phyloP scores from a whole-genome alignment of 495 filamentous ascomycete species.

The Daldinia caldariorum region DNA sequence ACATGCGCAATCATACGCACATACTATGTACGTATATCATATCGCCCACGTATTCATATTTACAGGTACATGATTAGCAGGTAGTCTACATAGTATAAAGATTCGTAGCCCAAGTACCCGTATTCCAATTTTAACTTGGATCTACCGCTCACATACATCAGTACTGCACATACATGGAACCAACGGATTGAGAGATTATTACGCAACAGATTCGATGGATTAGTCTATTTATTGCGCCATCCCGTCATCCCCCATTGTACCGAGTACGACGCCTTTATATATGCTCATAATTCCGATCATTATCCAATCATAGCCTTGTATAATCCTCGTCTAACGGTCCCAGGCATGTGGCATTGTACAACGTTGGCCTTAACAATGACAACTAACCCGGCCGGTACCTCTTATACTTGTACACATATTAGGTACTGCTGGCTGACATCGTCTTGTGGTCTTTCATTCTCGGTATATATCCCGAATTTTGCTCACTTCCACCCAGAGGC shows the following conservation, averaged over 20 bases:
- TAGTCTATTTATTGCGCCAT: constrained; percentile 44
- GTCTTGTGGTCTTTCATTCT: background rate
- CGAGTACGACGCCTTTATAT: constrained; percentile 6
- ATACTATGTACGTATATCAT: background rate
- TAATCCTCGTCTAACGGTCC: background rate
- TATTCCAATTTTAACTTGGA: constrained; percentile 4
- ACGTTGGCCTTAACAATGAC: background rate
- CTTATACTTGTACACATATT: background rate
- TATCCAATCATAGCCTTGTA: background rate
- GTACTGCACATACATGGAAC: constrained; percentile 6
- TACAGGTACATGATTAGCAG: too few relatives aligned
- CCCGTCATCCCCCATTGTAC: constrained; percentile 19
- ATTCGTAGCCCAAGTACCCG: background rate
- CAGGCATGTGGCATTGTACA: background rate
- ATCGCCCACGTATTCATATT: background rate
- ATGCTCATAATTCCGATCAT: background rate
- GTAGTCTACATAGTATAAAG: background rate
- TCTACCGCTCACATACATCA: constrained; percentile 6
- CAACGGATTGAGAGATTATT: constrained; percentile 27
- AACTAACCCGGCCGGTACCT: background rate
- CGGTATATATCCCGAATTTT: constrained; percentile 16
- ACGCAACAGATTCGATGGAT: constrained; percentile 38
- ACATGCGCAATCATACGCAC: constrained; percentile 3
- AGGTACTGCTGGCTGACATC: background rate
- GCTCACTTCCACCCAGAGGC: constrained; percentile 10